These are phyloP conservation scores for Potentilla sterilis DNA, from an alignment of 306 rosid species.

Conservation along the genomic window DNA sequence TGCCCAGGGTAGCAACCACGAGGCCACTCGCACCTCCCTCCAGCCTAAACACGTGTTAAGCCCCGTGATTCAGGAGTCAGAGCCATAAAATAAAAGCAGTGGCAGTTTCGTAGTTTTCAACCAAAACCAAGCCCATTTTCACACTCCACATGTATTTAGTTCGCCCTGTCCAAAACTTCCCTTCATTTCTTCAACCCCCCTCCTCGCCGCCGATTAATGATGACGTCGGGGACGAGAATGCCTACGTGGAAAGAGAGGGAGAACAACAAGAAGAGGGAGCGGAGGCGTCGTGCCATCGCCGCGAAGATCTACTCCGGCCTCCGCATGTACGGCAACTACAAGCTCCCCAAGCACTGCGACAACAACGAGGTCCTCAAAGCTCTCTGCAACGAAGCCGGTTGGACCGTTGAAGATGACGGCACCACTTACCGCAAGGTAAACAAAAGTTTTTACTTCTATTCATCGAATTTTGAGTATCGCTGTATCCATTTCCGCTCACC, in stretches of 20 bases:
- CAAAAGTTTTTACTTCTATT: no score
- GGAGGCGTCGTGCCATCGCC: constrained; percentile 61
- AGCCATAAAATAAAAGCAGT: constrained; percentile 4
- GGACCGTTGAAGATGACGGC: constrained; percentile 68
- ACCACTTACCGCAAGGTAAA: constrained; percentile 64
- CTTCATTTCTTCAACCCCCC: not conserved
- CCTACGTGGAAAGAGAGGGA: constrained; percentile 75
- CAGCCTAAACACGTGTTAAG: constrained; percentile 45
- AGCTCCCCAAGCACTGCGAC: constrained; percentile 72
- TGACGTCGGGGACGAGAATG: constrained; percentile 64
- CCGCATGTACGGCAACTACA: constrained; percentile 55
- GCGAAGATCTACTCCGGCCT: constrained; percentile 65
- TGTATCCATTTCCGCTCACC: not conserved
- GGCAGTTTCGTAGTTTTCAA: constrained; percentile 28
- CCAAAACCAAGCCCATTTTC: not conserved
- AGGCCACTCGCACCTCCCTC: not conserved
- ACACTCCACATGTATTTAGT: constrained; percentile 22
- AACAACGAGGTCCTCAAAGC: constrained; percentile 70
- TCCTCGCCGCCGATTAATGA: constrained; percentile 18
- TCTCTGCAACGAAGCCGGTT: constrained; percentile 61
- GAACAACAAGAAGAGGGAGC: constrained; percentile 58
- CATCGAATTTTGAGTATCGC: no score
- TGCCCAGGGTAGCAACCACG: not conserved
- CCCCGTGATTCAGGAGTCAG: constrained; percentile 44
- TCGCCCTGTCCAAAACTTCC: not conserved